These are phyloP conservation scores for Domatiomyces globalis DNA, from an alignment of 2,329 filamentous ascomycete species.

Conservation along the genomic window DNA sequence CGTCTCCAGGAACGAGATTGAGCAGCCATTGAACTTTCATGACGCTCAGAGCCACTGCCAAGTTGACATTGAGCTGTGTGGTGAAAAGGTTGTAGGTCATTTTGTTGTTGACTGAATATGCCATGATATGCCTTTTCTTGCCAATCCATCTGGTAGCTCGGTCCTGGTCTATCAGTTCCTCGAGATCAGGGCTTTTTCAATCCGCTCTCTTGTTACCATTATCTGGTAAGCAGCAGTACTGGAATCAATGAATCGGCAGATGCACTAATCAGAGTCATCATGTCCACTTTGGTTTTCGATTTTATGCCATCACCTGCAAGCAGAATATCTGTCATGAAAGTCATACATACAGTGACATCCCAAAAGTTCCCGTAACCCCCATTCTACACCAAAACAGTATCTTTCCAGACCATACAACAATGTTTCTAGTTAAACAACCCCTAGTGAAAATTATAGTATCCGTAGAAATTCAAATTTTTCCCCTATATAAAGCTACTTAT, in stretches of 20 bases:
- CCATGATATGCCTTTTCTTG: constrained; percentile 17
- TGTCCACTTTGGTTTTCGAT: constrained; percentile 32
- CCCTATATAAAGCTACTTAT: too few relatives aligned
- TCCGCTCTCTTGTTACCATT: constrained; percentile 34
- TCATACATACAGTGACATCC: too few relatives aligned
- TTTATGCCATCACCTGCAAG: constrained; percentile 42
- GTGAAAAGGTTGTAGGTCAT: constrained; percentile 19
- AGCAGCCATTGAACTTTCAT: constrained; percentile 34
- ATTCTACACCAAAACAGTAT: constrained; percentile 21
- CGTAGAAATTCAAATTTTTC: too few relatives aligned
- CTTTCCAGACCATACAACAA: background rate
- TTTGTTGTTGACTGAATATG: constrained; percentile 18
- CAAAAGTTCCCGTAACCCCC: too few relatives aligned
- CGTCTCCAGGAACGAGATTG: constrained; percentile 47
- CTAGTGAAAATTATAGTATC: too few relatives aligned
- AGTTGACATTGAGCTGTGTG: constrained; percentile 9
- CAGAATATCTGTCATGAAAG: constrained; percentile 39
- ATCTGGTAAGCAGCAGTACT: constrained; percentile 43
- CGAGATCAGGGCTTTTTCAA: constrained; percentile 17
- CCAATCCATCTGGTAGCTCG: constrained; percentile 17
- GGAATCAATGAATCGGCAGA: constrained; percentile 33
- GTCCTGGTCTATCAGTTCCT: too few relatives aligned
- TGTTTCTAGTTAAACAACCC: too few relatives aligned
- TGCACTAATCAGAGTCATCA: constrained; percentile 27
- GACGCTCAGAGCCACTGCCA: too few relatives aligned